These are phyloP conservation scores for Buddleja alternifolia DNA, from an alignment of 257 asterid species.

Conservation along the genomic window DNA sequence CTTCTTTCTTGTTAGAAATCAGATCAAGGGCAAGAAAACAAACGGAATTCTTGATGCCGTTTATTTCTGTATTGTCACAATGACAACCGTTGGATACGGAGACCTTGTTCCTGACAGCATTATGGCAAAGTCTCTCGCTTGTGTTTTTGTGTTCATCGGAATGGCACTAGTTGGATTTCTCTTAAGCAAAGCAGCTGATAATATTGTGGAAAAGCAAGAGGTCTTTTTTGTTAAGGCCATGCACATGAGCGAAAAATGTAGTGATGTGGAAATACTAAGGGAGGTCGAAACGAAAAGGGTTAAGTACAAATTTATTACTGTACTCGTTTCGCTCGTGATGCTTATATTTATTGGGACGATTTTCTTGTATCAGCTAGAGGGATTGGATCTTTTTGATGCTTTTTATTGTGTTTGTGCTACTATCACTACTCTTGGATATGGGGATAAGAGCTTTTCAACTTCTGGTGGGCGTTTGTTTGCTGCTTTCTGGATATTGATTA, in stretches of 20 bases:
- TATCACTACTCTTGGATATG: slow-evolving; percentile 82
- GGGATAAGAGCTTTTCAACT: slow-evolving; percentile 84
- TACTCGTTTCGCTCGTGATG: slow-evolving; percentile 38
- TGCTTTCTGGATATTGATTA: slow-evolving; percentile 69
- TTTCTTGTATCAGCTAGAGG: slow-evolving; percentile 55
- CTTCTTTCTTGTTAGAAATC: slow-evolving; percentile 56
- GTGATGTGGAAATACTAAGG: slow-evolving; percentile 50
- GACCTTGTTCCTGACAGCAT: slow-evolving; percentile 75
- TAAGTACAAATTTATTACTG: slow-evolving; percentile 53
- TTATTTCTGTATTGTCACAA: slow-evolving; percentile 81
- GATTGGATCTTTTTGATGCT: slow-evolving; percentile 62
- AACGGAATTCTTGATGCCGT: slow-evolving; percentile 69
- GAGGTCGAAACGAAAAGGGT: slow-evolving; percentile 55
- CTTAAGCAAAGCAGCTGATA: slow-evolving; percentile 78
- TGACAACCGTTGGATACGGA: slow-evolving; percentile 96
- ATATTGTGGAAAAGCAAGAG: slow-evolving; percentile 75
- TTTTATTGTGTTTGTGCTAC: slow-evolving; percentile 81
- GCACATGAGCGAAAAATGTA: slow-evolving; percentile 44
- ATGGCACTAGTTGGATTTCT: slow-evolving; percentile 79
- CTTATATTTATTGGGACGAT: slow-evolving; percentile 49
- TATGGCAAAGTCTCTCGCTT: slow-evolving; percentile 56
- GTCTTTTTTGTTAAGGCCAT: slow-evolving; percentile 55
- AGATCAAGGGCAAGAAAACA: slow-evolving; percentile 72
- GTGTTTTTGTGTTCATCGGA: slow-evolving; percentile 70
- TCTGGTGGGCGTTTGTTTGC: slow-evolving; percentile 71